Conservation (phyloP, 345 rosid genomes). For the Moringa oleifera region DNA sequence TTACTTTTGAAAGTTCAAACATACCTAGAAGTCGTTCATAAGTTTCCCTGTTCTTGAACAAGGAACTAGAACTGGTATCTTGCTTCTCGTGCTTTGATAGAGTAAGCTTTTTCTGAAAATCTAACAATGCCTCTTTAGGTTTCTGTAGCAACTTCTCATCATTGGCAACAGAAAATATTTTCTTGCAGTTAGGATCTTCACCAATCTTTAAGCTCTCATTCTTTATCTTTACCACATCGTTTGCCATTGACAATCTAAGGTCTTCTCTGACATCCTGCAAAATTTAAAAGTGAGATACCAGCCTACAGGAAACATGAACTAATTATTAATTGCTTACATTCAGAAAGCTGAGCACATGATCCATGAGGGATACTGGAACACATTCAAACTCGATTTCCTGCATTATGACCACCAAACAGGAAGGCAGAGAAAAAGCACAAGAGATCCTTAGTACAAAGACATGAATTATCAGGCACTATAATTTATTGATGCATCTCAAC, state of each 20-base stretch:
- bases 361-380: conserved; percentile 91
- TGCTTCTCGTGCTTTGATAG: conserved; percentile 62
- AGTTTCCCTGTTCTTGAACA: conserved; percentile 36
- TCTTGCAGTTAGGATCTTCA: conserved; percentile 27
- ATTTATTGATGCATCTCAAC: neutral
- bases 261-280: conserved; percentile 87
- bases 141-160: conserved; percentile 27
- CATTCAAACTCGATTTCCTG: conserved; percentile 91
- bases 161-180: conserved; percentile 17
- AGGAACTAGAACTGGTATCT: conserved; percentile 35
- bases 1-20: neutral
- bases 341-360: conserved; percentile 72
- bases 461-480: neutral
- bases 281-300: conserved; percentile 26
- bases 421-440: neutral
- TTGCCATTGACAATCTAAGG: conserved; percentile 92
- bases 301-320: neutral
- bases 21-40: conserved; percentile 62
- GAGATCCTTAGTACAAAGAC: neutral
- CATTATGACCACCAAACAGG: conserved; percentile 18
- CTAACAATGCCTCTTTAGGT: conserved; percentile 32
- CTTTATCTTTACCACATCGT: conserved; percentile 63
- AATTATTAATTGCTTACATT: conserved; percentile 42
- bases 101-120: conserved; percentile 83
- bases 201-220: conserved; percentile 65